These are phyloP conservation scores for Russula compacta DNA, from an alignment of 768 basidiomycete species.

Conservation along the genomic window DNA sequence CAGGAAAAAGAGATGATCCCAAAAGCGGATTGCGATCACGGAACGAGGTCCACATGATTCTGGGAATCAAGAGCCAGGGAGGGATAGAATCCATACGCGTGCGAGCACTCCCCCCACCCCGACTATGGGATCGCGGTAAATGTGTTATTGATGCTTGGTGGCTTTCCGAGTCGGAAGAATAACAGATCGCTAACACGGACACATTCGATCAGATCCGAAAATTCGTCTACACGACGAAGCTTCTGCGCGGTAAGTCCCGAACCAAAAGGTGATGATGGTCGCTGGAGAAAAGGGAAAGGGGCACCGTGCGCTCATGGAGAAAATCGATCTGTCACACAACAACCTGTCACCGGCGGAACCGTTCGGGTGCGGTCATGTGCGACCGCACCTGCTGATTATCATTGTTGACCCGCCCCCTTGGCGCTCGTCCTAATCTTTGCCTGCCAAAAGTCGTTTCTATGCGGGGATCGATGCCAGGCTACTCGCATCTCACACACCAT, in stretches of 20 bases:
- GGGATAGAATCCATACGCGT: background rate
- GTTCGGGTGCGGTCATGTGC: background rate
- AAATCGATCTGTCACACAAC: background rate
- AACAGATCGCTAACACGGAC: background rate
- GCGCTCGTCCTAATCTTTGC: background rate
- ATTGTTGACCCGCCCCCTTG: background rate
- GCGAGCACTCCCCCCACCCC: background rate
- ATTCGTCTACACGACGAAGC: background rate
- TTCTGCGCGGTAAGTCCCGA: background rate
- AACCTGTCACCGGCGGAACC: background rate
- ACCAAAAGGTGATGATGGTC: background rate
- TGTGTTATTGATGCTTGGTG: background rate
- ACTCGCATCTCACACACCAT: background rate
- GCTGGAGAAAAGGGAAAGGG: background rate
- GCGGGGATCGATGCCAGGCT: background rate
- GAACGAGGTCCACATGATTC: background rate
- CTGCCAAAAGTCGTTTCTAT: background rate
- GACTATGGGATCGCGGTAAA: background rate
- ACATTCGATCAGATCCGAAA: background rate
- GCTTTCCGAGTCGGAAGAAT: slow-evolving; percentile 4
- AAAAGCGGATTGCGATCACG: background rate
- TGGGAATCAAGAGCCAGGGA: background rate
- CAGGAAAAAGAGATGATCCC: background rate
- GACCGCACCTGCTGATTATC: background rate
- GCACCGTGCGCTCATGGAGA: background rate